Evolutionary conservation across 2,329 filamentous ascomycete genomes (phyloP), one percentile per base, ranked within the genome.

Genomic region (Alternaria dauci): DNA sequence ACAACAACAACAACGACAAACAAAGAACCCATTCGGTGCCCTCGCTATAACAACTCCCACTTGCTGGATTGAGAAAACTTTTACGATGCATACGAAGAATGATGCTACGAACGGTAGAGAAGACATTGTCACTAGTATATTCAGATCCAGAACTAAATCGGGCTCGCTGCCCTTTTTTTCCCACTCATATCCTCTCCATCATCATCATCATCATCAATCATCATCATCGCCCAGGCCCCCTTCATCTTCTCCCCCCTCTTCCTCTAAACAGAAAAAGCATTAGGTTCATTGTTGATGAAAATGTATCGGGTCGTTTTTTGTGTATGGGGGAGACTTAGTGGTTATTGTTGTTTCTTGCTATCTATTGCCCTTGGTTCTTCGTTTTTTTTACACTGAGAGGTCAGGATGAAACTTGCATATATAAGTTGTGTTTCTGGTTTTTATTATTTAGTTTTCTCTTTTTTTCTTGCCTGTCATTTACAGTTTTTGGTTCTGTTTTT

Each of bases 61-160:
- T 23, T 23, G 20, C 68, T 67, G 73, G 72, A 76, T 73, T 70
- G 71, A 75, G 34, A 34, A 30, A 30, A 30, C 28, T 12, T 69
- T 74, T 73, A 75, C 71, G 75, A 77, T 73, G 75, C 69, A 75
- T 77, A 77, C 73, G 75, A 77, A 73, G 75, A 76, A 77, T 76
- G 75, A 77, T 74, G 74, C 75, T 72, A 77, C 73, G 75, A 76
- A 76, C 69, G 68, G 75, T 78, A 78, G 76, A 78, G 71, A 50
- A 50, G 46, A 50, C 32, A 34, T 34, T 34, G 32, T 34, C 46
- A 50, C 32, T 50, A 50, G 46, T 50, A 50, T 36, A 50, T 76
- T 76, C 66, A 62, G 69, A 76, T 69, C 68, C 67, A 71, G 57
- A 71, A 60, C n/a, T 60, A 55, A 52, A 58, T 34, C 59, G 70